phyloP scores from a whole-genome alignment of 2,329 filamentous ascomycete genomes.

The Samsoniella hepiali region DNA sequence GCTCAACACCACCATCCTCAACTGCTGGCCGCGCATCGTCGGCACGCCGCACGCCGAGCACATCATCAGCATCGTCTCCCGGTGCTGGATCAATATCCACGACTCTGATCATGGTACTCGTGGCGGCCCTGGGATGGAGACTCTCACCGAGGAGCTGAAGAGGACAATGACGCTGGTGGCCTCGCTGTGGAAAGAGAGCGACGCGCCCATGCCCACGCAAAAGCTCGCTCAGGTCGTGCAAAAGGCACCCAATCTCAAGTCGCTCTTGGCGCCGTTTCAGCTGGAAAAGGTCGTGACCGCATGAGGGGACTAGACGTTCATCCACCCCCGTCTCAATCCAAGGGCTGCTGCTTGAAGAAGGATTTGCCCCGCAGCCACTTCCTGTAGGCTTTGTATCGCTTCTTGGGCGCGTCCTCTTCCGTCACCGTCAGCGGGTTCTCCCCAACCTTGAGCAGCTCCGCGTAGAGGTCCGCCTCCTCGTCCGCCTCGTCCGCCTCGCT shows the following conservation, averaged over 20 bases:
- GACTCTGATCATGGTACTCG: slow-evolving; percentile 27
- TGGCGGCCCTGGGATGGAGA: background rate
- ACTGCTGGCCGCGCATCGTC: slow-evolving; percentile 66
- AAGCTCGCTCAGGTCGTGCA: slow-evolving; percentile 12
- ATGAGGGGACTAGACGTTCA: background rate
- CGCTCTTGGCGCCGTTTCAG: slow-evolving; percentile 20
- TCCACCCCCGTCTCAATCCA: slow-evolving; percentile 41
- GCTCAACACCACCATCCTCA: slow-evolving; percentile 56
- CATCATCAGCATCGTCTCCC: slow-evolving; percentile 57
- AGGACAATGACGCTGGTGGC: slow-evolving; percentile 34
- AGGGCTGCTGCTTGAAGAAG: slow-evolving; percentile 85
- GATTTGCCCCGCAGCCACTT: slow-evolving; percentile 96
- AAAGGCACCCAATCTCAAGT: slow-evolving; percentile 25
- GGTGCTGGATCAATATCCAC: slow-evolving; percentile 61
- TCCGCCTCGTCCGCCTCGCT: slow-evolving; percentile 36
- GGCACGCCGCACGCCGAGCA: slow-evolving; percentile 55
- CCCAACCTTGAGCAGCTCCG: slow-evolving; percentile 69
- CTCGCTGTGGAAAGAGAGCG: slow-evolving; percentile 24
- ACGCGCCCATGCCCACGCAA: slow-evolving; percentile 10
- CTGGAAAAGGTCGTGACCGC: background rate
- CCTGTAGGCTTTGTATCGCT: slow-evolving; percentile 92
- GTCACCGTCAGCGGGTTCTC: slow-evolving; percentile 85
- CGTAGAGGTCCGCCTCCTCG: slow-evolving; percentile 57
- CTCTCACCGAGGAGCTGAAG: slow-evolving; percentile 34
- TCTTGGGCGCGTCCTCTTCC: slow-evolving; percentile 83